phyloP scores from a whole-genome alignment of 2,329 filamentous ascomycete genomes.

The Ceratocystis huliohia region DNA sequence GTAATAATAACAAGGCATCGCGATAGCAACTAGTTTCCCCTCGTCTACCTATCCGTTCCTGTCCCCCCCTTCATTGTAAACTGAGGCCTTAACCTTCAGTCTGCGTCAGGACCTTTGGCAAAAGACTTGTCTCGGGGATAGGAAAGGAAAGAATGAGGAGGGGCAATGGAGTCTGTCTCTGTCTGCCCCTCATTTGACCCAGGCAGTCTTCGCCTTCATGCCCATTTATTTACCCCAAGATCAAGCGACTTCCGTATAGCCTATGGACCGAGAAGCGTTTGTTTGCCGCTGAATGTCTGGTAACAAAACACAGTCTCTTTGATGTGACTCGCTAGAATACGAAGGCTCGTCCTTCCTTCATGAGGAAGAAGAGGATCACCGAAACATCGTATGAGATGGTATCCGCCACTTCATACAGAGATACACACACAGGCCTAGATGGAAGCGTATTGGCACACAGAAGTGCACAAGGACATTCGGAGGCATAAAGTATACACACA shows the following conservation, averaged over 20 bases:
- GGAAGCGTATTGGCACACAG: neutral
- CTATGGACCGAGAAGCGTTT: neutral
- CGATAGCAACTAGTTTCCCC: too few relatives aligned
- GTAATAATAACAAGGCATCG: neutral
- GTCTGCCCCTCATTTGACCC: neutral
- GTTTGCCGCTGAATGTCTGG: slow-evolving; percentile 1
- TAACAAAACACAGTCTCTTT: neutral
- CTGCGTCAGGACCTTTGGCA: slow-evolving; percentile 1
- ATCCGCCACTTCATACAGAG: neutral
- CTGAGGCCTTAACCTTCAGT: neutral
- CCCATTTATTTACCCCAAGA: neutral
- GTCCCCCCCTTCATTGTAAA: too few relatives aligned
- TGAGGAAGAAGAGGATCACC: neutral
- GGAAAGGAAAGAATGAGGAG: neutral
- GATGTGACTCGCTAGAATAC: slow-evolving; percentile 1
- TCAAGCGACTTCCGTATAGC: neutral
- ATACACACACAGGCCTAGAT: neutral
- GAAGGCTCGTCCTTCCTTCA: neutral
- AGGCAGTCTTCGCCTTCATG: too few relatives aligned
- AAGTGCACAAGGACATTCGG: neutral
- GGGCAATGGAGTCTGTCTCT: too few relatives aligned
- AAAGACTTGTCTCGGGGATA: slow-evolving; percentile 7
- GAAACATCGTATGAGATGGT: slow-evolving; percentile 1
- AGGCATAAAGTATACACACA: too few relatives aligned
- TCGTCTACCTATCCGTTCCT: too few relatives aligned